Evolutionary conservation across 768 basidiomycete genomes (phyloP).

Genomic region (Pleurotus sapidus): DNA sequence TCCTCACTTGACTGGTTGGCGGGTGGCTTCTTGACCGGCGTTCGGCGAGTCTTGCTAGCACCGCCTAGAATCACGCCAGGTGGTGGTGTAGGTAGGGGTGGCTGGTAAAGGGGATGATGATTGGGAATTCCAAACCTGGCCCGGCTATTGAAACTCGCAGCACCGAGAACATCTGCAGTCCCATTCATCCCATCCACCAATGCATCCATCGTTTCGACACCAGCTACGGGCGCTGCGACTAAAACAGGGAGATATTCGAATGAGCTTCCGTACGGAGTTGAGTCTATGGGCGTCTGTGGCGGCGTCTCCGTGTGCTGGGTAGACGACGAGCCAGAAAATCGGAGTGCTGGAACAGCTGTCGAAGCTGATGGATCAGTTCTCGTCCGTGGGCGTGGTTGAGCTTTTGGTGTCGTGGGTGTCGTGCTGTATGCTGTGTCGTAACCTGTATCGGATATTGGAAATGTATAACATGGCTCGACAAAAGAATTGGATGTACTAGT

Average conservation of each 20-base stretch:
- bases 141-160: constrained; percentile 39
- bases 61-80: constrained; percentile 73
- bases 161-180: constrained; percentile 46
- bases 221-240: constrained; percentile 74
- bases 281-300: constrained; percentile 66
- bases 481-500: constrained; percentile 11
- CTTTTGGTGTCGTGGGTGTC: constrained; percentile 22
- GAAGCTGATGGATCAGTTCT: constrained; percentile 55
- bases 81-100: constrained; percentile 81
- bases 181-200: constrained; percentile 90
- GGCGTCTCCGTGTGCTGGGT: constrained; percentile 69
- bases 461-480: constrained; percentile 33
- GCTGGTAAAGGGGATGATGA: constrained; percentile 77
- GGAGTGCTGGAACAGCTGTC: constrained; percentile 46
- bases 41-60: constrained; percentile 30
- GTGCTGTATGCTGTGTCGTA: constrained; percentile 23
- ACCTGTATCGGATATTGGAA: constrained; percentile 36
- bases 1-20: constrained; percentile 43
- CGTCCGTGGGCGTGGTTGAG: constrained; percentile 47
- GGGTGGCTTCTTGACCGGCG: constrained; percentile 19
- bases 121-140: constrained; percentile 54
- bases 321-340: constrained; percentile 66
- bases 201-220: constrained; percentile 87
- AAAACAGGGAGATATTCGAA: constrained; percentile 58
- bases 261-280: constrained; percentile 33